Conservation (phyloP, 2,329 filamentous ascomycete genomes). For the Pseudopyricularia javanii region DNA sequence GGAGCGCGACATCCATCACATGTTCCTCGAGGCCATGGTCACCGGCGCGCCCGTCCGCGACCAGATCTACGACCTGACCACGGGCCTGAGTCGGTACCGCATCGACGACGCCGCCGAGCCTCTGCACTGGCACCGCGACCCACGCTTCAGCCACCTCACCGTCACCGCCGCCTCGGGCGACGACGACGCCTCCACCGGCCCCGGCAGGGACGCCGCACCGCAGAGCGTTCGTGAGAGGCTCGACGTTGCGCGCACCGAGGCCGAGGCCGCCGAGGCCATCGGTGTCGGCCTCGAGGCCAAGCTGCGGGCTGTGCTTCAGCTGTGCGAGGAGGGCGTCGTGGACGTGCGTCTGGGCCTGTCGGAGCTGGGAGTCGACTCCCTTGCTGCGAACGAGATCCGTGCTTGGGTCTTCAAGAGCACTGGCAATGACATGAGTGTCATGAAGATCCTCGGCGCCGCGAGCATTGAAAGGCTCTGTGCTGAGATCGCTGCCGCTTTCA, state of each 20-base stretch:
- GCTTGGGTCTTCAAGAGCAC: conserved; percentile 31
- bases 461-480: conserved; percentile 9
- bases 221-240: conserved; percentile 17
- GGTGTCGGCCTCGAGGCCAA: conserved; percentile 13
- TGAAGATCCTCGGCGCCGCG: conserved; percentile 27
- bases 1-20: conserved; percentile 36
- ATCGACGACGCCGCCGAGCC: conserved; percentile 14
- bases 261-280: conserved; percentile 14
- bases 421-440: conserved; percentile 27
- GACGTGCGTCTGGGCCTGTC: conserved; percentile 17
- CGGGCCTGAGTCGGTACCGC: conserved; percentile 25
- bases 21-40: conserved; percentile 37
- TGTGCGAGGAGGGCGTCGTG: conserved; percentile 15
- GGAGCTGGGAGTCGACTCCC: conserved; percentile 27
- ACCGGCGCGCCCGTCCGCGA: conserved; percentile 20
- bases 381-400: conserved; percentile 27
- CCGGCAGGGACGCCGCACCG: conserved; percentile 2
- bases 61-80: conserved; percentile 21
- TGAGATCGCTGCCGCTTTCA: not conserved
- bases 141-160: conserved; percentile 27
- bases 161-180: conserved; percentile 12
- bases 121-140: conserved; percentile 29
- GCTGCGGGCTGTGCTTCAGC: conserved; percentile 18
- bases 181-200: not conserved
- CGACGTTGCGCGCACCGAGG: conserved; percentile 8